A percentile compares a stretch with the other conserved stretches of the same genome.
Conservation (phyloP, 2,329 filamentous ascomycete species). For the Fusarium goolgardi region DNA sequence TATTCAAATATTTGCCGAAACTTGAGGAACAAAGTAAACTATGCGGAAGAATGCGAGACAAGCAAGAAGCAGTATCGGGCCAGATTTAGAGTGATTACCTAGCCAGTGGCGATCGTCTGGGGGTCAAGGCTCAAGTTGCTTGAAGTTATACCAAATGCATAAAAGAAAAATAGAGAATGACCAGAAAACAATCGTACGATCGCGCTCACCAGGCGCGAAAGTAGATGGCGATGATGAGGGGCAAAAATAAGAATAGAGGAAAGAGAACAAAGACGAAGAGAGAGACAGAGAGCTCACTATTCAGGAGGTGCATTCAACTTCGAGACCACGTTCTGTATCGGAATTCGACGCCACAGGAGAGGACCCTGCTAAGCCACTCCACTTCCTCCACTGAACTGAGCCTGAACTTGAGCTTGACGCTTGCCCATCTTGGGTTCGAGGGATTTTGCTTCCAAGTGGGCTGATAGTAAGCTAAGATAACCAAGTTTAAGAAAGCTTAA, state of each 20-base stretch:
- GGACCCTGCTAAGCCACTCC: slow-evolving; percentile 37
- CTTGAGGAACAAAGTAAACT: background rate
- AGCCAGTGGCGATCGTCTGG: slow-evolving; percentile 36
- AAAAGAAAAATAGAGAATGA: slow-evolving; percentile 18
- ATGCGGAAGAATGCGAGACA: slow-evolving; percentile 5
- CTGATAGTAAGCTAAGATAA: background rate
- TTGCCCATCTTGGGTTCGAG: slow-evolving; percentile 22
- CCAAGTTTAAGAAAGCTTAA: background rate
- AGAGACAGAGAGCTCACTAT: slow-evolving; percentile 4
- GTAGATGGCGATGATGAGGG: slow-evolving; percentile 29
- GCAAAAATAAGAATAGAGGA: slow-evolving; percentile 23
- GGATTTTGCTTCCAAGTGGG: slow-evolving; percentile 8
- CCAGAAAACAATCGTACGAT: slow-evolving; percentile 30
- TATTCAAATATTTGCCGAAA: background rate
- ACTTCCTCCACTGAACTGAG: slow-evolving; percentile 6
- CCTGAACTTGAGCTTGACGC: slow-evolving; percentile 12
- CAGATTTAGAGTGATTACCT: slow-evolving; percentile 22
- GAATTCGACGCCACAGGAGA: slow-evolving; percentile 36
- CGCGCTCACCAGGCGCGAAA: slow-evolving; percentile 40
- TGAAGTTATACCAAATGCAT: slow-evolving; percentile 26
- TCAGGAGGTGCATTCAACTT: slow-evolving; percentile 41
- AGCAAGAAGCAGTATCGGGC: slow-evolving; percentile 15
- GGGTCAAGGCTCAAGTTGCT: slow-evolving; percentile 9
- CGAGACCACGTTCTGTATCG: slow-evolving; percentile 40
- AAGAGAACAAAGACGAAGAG: slow-evolving; percentile 21